phyloP scores from a whole-genome alignment of 2,329 filamentous ascomycete species.

The Boeremia lycopersici region DNA sequence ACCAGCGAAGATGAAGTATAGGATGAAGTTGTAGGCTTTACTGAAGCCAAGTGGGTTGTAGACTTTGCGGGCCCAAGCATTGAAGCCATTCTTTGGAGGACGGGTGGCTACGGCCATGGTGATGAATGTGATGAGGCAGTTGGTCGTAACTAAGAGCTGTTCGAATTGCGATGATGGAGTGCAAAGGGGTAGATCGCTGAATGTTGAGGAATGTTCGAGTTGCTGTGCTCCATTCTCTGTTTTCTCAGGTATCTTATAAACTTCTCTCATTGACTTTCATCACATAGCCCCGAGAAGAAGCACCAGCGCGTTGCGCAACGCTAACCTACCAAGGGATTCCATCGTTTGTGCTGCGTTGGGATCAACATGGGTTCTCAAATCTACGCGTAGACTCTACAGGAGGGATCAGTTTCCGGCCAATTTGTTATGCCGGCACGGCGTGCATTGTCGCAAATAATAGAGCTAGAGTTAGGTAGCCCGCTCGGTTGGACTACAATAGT shows the following conservation, averaged over 20 bases:
- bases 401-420: too few relatives aligned
- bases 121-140: not conserved
- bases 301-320: not conserved
- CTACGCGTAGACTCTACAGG: not conserved
- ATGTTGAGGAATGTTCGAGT: not conserved
- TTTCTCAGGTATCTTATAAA: not conserved
- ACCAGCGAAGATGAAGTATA: constrained; percentile 49
- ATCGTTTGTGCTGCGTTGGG: constrained; percentile 1
- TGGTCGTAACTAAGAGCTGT: not conserved
- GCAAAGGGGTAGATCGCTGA: too few relatives aligned
- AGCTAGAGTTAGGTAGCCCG: too few relatives aligned
- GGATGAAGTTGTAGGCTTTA: constrained; percentile 62
- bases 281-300: not conserved
- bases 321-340: constrained; percentile 5
- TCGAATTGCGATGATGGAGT: too few relatives aligned
- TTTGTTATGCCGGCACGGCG: too few relatives aligned
- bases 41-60: constrained; percentile 59
- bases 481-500: too few relatives aligned
- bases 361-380: not conserved
- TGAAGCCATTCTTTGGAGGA: constrained; percentile 16
- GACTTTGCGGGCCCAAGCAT: constrained; percentile 20
- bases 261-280: not conserved
- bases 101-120: constrained; percentile 1
- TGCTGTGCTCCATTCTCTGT: not conserved
- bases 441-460: too few relatives aligned